Evolutionary conservation across 257 asterid species (phyloP).

Genomic region (Osmanthus fragrans): DNA sequence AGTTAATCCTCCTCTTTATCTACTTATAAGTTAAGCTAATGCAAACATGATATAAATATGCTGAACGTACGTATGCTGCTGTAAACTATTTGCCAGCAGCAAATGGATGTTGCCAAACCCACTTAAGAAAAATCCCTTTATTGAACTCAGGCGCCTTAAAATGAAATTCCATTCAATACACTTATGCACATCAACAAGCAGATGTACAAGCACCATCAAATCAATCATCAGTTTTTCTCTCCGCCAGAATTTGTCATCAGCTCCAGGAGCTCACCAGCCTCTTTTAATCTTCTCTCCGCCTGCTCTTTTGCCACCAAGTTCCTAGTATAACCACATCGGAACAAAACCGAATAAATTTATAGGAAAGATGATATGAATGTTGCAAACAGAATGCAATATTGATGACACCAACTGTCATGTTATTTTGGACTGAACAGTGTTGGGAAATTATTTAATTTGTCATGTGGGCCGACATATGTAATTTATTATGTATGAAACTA

Average conservation of each 20-base stretch:
- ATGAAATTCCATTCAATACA: background rate
- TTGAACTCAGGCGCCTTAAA: background rate
- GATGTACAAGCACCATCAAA: background rate
- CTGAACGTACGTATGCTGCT: no score
- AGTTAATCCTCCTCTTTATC: no score
- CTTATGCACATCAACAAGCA: background rate
- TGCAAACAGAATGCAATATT: background rate
- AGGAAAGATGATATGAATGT: background rate
- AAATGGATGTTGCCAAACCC: background rate
- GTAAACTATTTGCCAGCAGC: background rate
- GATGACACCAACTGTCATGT: background rate
- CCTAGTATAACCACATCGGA: constrained; percentile 43
- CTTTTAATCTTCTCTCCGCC: constrained; percentile 60
- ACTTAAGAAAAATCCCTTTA: background rate
- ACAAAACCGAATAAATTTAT: background rate
- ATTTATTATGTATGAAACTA: no score
- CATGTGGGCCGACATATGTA: no score
- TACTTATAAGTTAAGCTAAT: no score
- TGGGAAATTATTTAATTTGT: no score
- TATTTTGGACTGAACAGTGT: background rate
- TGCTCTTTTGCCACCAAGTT: constrained; percentile 47
- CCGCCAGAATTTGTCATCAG: constrained; percentile 32
- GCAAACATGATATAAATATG: no score
- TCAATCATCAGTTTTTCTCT: background rate
- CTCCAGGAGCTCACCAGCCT: constrained; percentile 53